These are phyloP conservation scores for Chamaenerion angustifolium DNA, from an alignment of 345 rosid species.

Conservation along the genomic window DNA sequence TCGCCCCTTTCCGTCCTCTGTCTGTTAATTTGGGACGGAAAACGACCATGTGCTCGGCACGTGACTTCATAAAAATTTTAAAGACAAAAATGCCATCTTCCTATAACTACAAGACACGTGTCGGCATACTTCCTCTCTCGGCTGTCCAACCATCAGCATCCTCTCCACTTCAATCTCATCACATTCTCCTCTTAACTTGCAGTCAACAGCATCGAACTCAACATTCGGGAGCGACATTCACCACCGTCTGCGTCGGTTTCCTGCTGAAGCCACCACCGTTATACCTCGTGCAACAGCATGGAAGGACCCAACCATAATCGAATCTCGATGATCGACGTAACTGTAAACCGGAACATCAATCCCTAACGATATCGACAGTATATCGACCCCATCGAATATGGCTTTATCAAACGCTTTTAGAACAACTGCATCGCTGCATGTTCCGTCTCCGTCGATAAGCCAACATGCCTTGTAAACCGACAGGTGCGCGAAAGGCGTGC, in stretches of 20 bases:
- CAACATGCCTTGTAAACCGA: conserved; percentile 58
- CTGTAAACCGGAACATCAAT: conserved; percentile 14
- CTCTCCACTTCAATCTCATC: too few species aligned
- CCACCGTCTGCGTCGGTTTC: conserved; percentile 13
- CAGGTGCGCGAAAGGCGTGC: conserved; percentile 46
- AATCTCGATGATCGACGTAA: conserved; percentile 16
- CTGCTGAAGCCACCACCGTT: conserved; percentile 21
- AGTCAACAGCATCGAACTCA: too few species aligned
- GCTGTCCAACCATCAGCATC: too few species aligned
- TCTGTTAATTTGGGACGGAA: too few species aligned
- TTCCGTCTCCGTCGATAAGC: conserved; percentile 3
- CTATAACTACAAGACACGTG: too few species aligned
- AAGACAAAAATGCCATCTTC: too few species aligned
- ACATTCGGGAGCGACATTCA: conserved; percentile 23
- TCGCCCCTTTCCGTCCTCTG: too few species aligned
- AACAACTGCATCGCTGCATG: conserved; percentile 39
- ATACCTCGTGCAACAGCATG: conserved; percentile 18
- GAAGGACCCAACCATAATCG: conserved; percentile 18
- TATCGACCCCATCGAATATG: conserved; percentile 52
- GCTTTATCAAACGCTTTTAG: conserved; percentile 53
- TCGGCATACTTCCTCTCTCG: too few species aligned
- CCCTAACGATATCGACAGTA: conserved; percentile 47
- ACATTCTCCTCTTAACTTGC: too few species aligned
- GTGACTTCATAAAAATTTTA: too few species aligned
- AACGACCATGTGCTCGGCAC: too few species aligned